These are phyloP conservation scores for Theileria annulata DNA, from an alignment of 169 alveolate genomes.

Conservation along the genomic window DNA sequence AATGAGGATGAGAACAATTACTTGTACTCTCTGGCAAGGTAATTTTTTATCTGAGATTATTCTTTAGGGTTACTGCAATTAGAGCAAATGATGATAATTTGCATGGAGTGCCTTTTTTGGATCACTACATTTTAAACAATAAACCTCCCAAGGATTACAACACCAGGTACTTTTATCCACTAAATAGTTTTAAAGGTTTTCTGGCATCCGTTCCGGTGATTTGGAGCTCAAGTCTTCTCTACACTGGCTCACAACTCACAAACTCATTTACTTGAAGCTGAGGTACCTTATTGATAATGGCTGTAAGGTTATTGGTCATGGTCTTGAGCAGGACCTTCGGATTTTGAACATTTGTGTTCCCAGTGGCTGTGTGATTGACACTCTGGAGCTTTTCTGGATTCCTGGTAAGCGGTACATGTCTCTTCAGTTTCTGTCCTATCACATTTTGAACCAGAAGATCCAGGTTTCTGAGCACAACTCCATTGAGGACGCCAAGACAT, in stretches of 20 bases:
- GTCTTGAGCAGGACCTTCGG: conserved; percentile 77
- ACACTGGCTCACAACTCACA: conserved; percentile 78
- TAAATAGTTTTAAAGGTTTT: conserved; percentile 42
- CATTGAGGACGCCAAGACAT: conserved; percentile 79
- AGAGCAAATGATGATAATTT: conserved; percentile 65
- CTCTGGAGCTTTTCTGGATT: conserved; percentile 77
- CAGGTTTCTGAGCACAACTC: conserved; percentile 80
- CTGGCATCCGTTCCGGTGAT: conserved; percentile 82
- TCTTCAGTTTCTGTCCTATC: conserved; percentile 76
- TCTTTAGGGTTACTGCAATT: conserved; percentile 71
- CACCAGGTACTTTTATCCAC: conserved; percentile 63
- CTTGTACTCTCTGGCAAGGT: conserved; percentile 59
- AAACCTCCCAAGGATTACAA: conserved; percentile 79
- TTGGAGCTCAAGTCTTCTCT: conserved; percentile 73
- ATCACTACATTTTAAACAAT: conserved; percentile 75
- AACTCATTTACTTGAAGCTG: conserved; percentile 69
- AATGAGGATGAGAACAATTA: conserved; percentile 28
- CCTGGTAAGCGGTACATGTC: conserved; percentile 78
- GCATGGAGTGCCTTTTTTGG: conserved; percentile 75
- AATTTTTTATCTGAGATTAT: not conserved
- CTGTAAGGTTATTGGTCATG: conserved; percentile 81
- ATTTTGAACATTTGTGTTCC: conserved; percentile 81
- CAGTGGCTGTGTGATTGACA: conserved; percentile 70
- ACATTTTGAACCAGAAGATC: conserved; percentile 65
- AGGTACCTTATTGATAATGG: conserved; percentile 78